Evolutionary conservation across 768 basidiomycete genomes (phyloP).

Genomic region (Rhodocollybia butyracea): DNA sequence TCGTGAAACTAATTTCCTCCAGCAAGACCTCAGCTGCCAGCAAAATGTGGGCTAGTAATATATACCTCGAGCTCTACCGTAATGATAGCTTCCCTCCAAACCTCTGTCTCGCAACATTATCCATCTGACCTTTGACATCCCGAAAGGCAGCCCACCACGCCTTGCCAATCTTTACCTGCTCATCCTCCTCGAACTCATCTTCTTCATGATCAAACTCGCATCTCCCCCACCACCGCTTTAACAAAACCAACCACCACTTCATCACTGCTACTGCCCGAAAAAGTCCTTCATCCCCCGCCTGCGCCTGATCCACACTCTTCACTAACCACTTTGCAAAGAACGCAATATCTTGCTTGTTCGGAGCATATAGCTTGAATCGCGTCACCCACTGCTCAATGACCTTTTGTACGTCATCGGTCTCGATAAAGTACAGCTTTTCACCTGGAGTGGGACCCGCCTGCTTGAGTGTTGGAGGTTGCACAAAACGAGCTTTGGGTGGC

Average conservation of each 20-base stretch:
- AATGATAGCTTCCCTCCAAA: conserved; percentile 74
- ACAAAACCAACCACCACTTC: conserved; percentile 79
- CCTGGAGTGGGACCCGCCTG: conserved; percentile 49
- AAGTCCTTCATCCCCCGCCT: conserved; percentile 56
- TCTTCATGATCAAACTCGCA: conserved; percentile 45
- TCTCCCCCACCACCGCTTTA: conserved; percentile 60
- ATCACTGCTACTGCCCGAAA: conserved; percentile 68
- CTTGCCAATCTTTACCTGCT: conserved; percentile 48
- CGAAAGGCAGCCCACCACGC: conserved; percentile 84
- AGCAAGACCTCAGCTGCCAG: too few species aligned
- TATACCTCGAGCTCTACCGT: too few species aligned
- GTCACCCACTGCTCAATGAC: conserved; percentile 78
- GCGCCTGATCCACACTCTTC: conserved; percentile 55
- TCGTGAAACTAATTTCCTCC: too few species aligned
- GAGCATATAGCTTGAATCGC: conserved; percentile 54
- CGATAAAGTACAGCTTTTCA: conserved; percentile 56
- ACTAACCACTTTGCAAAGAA: conserved; percentile 73
- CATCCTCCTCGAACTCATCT: conserved; percentile 25
- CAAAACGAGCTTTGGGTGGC: conserved; percentile 52
- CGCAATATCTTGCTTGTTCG: conserved; percentile 70
- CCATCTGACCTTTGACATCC: conserved; percentile 64
- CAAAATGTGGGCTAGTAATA: too few species aligned
- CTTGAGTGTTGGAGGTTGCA: conserved; percentile 48
- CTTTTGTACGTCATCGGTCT: conserved; percentile 68
- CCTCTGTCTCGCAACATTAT: conserved; percentile 57